A percentile compares a stretch with the other conserved stretches of the same genome.
These are phyloP conservation scores for Albizia julibrissin DNA, from an alignment of 306 rosid genomes.

Conservation along the genomic window DNA sequence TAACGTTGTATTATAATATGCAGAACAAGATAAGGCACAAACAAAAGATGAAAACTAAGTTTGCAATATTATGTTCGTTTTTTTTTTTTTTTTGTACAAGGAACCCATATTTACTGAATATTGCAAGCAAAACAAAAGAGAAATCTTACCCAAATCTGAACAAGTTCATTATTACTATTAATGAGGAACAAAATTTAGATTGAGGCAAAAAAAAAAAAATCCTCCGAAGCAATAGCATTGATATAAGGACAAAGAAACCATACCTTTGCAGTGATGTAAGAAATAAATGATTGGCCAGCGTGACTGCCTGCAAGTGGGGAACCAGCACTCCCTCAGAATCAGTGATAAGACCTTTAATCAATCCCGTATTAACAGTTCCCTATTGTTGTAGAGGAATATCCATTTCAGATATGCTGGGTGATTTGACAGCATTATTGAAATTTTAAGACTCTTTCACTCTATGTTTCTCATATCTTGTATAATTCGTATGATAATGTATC, in stretches of 20 bases:
- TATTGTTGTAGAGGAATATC: neutral
- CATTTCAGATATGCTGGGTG: neutral
- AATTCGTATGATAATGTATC: neutral
- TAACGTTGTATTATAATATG: slow-evolving; percentile 2
- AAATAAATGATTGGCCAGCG: slow-evolving; percentile 79
- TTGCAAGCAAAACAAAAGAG: slow-evolving; percentile 18
- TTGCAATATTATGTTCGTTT: neutral
- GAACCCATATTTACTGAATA: neutral
- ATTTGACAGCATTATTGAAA: neutral
- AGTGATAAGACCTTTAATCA: neutral
- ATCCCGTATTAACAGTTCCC: neutral
- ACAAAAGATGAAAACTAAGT: neutral
- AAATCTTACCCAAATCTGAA: slow-evolving; percentile 5
- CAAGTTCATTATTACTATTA: slow-evolving; percentile 5
- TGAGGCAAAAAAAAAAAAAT: slow-evolving; percentile 9
- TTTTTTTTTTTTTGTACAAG: neutral
- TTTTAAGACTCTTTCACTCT: neutral
- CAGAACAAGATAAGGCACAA: slow-evolving; percentile 3
- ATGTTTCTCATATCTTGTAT: neutral
- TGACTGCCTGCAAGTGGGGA: slow-evolving; percentile 63
- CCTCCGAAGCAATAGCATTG: slow-evolving; percentile 25
- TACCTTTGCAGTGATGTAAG: slow-evolving; percentile 87
- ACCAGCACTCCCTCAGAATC: neutral
- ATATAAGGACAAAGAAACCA: slow-evolving; percentile 27
- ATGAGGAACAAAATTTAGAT: slow-evolving; percentile 1